phyloP scores from a whole-genome alignment of 768 basidiomycete genomes.

The Mycena amicta region DNA sequence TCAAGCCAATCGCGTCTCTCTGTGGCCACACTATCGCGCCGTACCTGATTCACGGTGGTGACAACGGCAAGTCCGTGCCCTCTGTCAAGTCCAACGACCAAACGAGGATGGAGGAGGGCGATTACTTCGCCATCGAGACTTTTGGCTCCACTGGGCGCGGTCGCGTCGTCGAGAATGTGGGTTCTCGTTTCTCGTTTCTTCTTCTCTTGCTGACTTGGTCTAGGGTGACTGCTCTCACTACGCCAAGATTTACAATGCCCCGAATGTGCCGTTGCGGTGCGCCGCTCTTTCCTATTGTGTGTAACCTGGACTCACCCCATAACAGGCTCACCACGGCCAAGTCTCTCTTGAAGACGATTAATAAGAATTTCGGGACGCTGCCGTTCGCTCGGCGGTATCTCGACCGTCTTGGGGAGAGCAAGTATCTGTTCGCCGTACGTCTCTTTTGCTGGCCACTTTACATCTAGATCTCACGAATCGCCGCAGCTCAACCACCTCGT shows the following conservation, averaged over 20 bases:
- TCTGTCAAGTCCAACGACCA: conserved; percentile 88
- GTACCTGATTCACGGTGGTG: conserved; percentile 87
- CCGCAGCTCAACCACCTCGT: conserved; percentile 87
- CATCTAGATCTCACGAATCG: too few relatives aligned
- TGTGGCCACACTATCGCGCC: conserved; percentile 92
- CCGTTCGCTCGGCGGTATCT: conserved; percentile 96
- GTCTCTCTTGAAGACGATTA: conserved; percentile 82
- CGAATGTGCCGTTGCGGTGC: conserved; percentile 75
- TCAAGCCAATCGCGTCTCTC: conserved; percentile 91
- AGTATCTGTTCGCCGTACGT: conserved; percentile 86
- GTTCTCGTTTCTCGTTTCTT: conserved; percentile 18
- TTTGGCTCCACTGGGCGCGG: conserved; percentile 97
- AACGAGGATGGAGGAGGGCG: conserved; percentile 99
- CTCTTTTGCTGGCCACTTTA: too few relatives aligned
- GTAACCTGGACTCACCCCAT: neutral
- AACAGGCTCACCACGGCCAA: conserved; percentile 81
- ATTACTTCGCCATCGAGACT: conserved; percentile 98
- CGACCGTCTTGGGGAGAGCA: conserved; percentile 89
- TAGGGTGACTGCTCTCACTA: conserved; percentile 96
- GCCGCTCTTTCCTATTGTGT: conserved; percentile 20
- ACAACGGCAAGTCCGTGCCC: conserved; percentile 74
- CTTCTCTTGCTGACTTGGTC: conserved; percentile 4
- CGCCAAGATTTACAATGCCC: conserved; percentile 70
- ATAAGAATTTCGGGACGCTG: conserved; percentile 90
- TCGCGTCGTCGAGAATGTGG: conserved; percentile 79